A percentile compares a stretch with the other conserved stretches of the same genome.
Evolutionary conservation across 208 protist species (phyloP).

Genomic region (Trypanosoma platydactyli): DNA sequence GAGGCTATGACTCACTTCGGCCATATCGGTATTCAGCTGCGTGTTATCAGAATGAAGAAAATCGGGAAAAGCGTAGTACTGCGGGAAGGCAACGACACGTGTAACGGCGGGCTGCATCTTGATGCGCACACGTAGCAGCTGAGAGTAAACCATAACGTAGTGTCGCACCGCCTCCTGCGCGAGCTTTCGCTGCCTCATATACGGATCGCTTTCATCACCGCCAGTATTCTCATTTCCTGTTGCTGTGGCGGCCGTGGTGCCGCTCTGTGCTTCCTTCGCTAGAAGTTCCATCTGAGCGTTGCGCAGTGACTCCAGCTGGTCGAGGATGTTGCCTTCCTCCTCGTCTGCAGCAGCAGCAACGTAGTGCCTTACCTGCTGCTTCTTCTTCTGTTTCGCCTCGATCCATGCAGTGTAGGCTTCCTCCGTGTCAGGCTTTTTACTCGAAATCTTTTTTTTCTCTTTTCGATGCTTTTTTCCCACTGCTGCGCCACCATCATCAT

Average conservation of each 20-base stretch:
- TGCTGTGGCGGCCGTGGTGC: too few relatives aligned
- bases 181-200: slow-evolving; percentile 23
- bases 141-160: slow-evolving; percentile 71
- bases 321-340: slow-evolving; percentile 34
- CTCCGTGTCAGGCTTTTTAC: slow-evolving; percentile 48
- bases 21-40: slow-evolving; percentile 10
- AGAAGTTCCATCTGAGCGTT: slow-evolving; percentile 38
- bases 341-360: slow-evolving; percentile 24
- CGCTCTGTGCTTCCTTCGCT: slow-evolving; percentile 11
- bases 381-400: slow-evolving; percentile 42
- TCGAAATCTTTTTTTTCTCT: not conserved
- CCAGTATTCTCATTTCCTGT: slow-evolving; percentile 8
- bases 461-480: slow-evolving; percentile 1
- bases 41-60: slow-evolving; percentile 34
- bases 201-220: slow-evolving; percentile 7
- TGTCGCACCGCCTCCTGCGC: slow-evolving; percentile 49
- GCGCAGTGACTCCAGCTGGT: slow-evolving; percentile 43
- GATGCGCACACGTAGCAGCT: slow-evolving; percentile 71
- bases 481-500: slow-evolving; percentile 23
- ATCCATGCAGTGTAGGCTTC: slow-evolving; percentile 75
- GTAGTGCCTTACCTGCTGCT: slow-evolving; percentile 10
- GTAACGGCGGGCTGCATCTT: slow-evolving; percentile 70
- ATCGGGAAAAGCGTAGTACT: slow-evolving; percentile 73
- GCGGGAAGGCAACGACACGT: slow-evolving; percentile 61
- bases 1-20: slow-evolving; percentile 11